A percentile compares a stretch with the other conserved stretches of the same genome.
Evolutionary conservation across 495 filamentous ascomycete species (phyloP).

Genomic region (Chaetomidium leptoderma): DNA sequence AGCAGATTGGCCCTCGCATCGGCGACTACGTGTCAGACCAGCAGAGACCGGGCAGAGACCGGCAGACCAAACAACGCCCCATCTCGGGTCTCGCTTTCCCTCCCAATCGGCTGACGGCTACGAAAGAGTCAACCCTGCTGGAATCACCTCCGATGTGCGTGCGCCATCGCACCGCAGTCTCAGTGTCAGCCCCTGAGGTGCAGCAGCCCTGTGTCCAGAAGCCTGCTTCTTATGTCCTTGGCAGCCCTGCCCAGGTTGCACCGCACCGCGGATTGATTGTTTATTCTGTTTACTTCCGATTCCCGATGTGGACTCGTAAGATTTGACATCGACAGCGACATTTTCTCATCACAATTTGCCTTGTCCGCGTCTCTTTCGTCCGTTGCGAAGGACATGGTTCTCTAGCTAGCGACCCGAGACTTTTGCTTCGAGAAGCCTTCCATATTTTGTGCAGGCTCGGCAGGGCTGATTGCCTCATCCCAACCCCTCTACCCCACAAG

Average conservation of each 20-base stretch:
- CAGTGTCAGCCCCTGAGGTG: neutral
- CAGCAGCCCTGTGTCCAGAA: conserved; percentile 6
- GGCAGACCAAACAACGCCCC: neutral
- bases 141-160: no score
- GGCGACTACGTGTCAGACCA: conserved; percentile 23
- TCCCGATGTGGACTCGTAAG: neutral
- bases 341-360: neutral
- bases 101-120: conserved; percentile 17
- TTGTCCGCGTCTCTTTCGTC: neutral
- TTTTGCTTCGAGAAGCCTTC: conserved; percentile 5
- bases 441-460: no score
- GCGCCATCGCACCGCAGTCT: neutral
- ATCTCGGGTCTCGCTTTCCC: neutral
- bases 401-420: neutral
- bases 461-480: conserved; percentile 8
- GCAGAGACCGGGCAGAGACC: no score
- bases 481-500: conserved; percentile 7
- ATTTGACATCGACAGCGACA: neutral
- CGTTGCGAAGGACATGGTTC: neutral
- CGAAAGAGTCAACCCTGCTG: no score
- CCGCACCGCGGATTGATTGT: no score
- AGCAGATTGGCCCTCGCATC: neutral
- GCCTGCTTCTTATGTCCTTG: neutral
- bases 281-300: conserved; percentile 11
- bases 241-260: no score